phyloP scores from a whole-genome alignment of 768 basidiomycete species.

The Russula ochroleuca region DNA sequence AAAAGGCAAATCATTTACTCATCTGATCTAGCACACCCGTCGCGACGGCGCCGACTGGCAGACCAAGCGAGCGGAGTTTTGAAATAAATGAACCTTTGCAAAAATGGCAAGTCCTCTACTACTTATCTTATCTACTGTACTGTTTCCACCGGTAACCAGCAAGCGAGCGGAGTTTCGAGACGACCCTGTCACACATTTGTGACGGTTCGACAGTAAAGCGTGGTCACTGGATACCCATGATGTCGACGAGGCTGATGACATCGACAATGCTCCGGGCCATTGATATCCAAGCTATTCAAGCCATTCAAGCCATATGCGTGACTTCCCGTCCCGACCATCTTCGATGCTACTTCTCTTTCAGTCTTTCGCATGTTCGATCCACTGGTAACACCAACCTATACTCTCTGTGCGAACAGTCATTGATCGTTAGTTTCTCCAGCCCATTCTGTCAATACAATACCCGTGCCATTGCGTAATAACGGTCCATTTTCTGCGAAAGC shows the following conservation, averaged over 20 bases:
- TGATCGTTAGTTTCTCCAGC: conserved; percentile 6
- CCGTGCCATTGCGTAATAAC: background rate
- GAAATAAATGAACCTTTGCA: background rate
- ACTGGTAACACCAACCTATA: background rate
- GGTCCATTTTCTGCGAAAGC: background rate
- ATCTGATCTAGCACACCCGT: background rate
- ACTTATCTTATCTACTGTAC: no score
- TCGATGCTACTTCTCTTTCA: background rate
- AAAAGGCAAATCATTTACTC: background rate
- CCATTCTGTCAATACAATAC: background rate
- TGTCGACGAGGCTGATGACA: conserved; percentile 3
- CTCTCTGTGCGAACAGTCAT: background rate
- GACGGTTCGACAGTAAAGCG: no score
- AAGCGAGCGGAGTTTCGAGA: background rate
- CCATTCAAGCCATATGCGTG: background rate
- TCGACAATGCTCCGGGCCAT: background rate
- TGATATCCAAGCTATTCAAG: background rate
- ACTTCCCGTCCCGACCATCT: background rate
- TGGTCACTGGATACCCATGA: background rate
- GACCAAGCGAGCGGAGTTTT: background rate
- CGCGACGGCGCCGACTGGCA: no score
- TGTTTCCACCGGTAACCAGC: background rate
- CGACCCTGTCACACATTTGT: background rate
- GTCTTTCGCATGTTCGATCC: background rate
- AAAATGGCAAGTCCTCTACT: no score